A percentile compares a stretch with the other conserved stretches of the same genome.
Conservation (phyloP, 164 flowering plant genomes). For the Paratinospora sagittata region DNA sequence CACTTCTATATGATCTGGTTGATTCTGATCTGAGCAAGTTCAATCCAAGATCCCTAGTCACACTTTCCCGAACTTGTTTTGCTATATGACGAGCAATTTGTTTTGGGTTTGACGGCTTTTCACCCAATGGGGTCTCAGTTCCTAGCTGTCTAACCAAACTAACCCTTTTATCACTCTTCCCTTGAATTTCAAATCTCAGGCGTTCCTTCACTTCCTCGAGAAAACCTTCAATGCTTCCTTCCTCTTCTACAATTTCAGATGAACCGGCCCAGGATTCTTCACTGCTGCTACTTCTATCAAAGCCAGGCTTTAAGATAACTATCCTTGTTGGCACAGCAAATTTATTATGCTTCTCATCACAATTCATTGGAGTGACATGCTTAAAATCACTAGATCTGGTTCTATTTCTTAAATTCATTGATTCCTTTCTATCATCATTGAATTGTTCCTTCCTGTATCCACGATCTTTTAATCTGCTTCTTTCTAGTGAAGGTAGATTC, state of each 20-base stretch:
- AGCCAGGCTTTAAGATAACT: conserved; percentile 86
- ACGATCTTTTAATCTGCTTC: conserved; percentile 20
- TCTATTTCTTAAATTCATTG: conserved; percentile 26
- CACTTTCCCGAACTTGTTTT: conserved; percentile 60
- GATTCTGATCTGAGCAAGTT: conserved; percentile 69
- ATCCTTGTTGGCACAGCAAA: conserved; percentile 60
- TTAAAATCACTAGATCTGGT: conserved; percentile 27
- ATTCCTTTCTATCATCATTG: conserved; percentile 23
- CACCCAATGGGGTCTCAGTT: conserved; percentile 63
- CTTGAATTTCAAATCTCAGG: conserved; percentile 63
- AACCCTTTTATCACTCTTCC: conserved; percentile 39
- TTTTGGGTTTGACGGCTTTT: conserved; percentile 52
- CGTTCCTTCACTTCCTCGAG: conserved; percentile 88
- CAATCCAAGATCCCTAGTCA: conserved; percentile 46
- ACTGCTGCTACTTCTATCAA: conserved; percentile 37
- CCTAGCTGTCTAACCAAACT: conserved; percentile 54
- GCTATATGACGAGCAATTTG: conserved; percentile 55
- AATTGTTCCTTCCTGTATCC: conserved; percentile 20
- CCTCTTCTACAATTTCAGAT: conserved; percentile 43
- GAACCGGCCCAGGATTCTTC: conserved; percentile 57
- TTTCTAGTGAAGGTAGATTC: conserved; percentile 20
- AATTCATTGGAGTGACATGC: conserved; percentile 18
- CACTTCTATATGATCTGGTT: conserved; percentile 66
- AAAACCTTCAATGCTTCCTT: conserved; percentile 67
- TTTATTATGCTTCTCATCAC: conserved; percentile 16